Evolutionary conservation across 345 rosid species (phyloP), one percentile per base, ranked within the genome.

Genomic region (Salix purpurea): DNA sequence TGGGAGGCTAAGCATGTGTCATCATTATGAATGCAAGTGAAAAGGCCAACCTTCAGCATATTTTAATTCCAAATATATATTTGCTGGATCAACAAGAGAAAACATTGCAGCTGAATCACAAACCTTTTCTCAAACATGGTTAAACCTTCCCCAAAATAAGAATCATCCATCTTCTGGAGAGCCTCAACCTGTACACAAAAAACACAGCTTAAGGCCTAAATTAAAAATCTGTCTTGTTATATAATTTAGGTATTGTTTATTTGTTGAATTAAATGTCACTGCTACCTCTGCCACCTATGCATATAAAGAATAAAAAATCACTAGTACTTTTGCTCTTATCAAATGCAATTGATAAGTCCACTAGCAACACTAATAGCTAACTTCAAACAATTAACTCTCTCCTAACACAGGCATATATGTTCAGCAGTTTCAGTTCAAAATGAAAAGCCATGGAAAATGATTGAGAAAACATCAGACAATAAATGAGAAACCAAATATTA

Each of bases 91-190:
- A 40, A 36, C 15, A 74, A 46, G 28, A 61, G 54, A 70, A 50
- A 24, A 16, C 48, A 70, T 61, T 39, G 67, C 15, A 24, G 56
- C 32, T 19, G 21, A 72, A 23, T 37, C 42, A 39, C 65, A 30
- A 58, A 96, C 98, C 91, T 96, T 78, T 89, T 86, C 21, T 91
- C 93, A 68, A 91, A 84, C 74, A 93, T 95, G 72, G 99, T 91
- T 84, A 96, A 86, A 24, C 99, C 98, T 83, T 93, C 98, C 71
- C 99, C 99, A 83, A 96, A 93, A 74, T 82, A 78, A 60, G 86
- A 82, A 54, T 4, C 12, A 15, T 58, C 88, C 98, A 96, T 92
- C 74, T 77, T 79, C 15, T 89, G 83, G 39, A 91, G 67, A 78
- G 67, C 65, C 83, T 88, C 87, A 78, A 91, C 95, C 97, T 96